Conservation (phyloP, 345 rosid genomes). For the Dovyalis caffra region DNA sequence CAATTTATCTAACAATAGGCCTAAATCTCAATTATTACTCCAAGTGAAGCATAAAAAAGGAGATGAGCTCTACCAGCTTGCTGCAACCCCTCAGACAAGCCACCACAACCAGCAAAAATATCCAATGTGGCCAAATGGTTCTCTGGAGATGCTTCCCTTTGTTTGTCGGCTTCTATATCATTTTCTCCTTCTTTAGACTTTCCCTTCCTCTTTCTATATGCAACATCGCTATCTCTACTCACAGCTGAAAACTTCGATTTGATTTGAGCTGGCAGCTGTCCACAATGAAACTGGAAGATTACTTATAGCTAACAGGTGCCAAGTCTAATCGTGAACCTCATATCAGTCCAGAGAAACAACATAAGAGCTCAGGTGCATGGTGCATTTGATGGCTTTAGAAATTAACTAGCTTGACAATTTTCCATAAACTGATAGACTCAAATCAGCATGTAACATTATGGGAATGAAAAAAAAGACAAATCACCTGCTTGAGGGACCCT, state of each 20-base stretch:
- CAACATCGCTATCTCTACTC: slow-evolving; percentile 38
- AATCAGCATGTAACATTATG: neutral
- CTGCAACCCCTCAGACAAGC: slow-evolving; percentile 68
- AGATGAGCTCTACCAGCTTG: slow-evolving; percentile 45
- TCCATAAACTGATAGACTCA: neutral
- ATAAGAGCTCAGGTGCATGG: neutral
- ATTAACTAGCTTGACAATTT: neutral
- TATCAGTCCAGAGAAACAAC: neutral
- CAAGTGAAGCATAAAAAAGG: neutral
- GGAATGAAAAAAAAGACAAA: neutral
- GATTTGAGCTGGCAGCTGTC: slow-evolving; percentile 57
- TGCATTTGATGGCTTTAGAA: neutral
- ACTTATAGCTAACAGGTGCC: slow-evolving; percentile 3
- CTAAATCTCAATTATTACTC: neutral
- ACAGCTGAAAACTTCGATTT: slow-evolving; percentile 49
- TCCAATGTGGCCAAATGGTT: slow-evolving; percentile 59
- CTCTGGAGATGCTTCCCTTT: slow-evolving; percentile 31
- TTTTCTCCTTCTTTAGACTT: slow-evolving; percentile 59
- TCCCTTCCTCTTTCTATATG: slow-evolving; percentile 70
- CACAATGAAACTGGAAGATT: slow-evolving; percentile 13
- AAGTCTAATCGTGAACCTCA: neutral
- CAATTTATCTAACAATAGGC: neutral
- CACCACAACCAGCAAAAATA: slow-evolving; percentile 91
- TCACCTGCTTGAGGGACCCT: slow-evolving; percentile 74
- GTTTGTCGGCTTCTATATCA: slow-evolving; percentile 34